Percentiles rank a stretch among this genome's conserved stretches.
These are phyloP conservation scores for Talaromyces marneffei DNA, from an alignment of 2,329 filamentous ascomycete genomes.

Conservation along the genomic window DNA sequence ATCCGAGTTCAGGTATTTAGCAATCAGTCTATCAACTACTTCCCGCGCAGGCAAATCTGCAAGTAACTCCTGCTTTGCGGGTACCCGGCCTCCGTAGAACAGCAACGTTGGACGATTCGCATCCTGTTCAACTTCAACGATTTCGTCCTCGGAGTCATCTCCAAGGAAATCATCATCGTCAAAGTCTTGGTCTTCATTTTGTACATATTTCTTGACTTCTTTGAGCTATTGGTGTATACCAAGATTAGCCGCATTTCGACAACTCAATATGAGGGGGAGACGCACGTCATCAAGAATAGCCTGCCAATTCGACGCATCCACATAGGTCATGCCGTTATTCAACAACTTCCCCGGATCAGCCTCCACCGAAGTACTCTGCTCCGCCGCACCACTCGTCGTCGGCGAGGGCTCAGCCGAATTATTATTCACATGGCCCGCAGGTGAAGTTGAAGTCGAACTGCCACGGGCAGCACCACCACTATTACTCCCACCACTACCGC, in stretches of 20 bases:
- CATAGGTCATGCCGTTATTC: conserved; percentile 29
- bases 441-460: not conserved
- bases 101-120: conserved; percentile 24
- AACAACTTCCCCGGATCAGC: conserved; percentile 28
- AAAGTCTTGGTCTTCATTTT: not conserved
- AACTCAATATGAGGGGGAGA: not conserved
- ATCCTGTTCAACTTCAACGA: conserved; percentile 18
- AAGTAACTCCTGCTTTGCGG: conserved; percentile 29
- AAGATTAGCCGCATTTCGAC: not conserved
- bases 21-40: conserved; percentile 30
- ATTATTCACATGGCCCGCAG: not conserved
- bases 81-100: conserved; percentile 22
- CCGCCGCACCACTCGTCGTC: not conserved
- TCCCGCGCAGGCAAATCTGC: conserved; percentile 26
- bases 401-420: not conserved
- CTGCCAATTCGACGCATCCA: conserved; percentile 33
- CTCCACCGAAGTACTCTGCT: conserved; percentile 1
- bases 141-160: conserved; percentile 22
- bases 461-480: not conserved
- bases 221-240: conserved; percentile 24
- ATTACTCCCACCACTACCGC: not conserved
- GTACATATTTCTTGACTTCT: conserved; percentile 29
- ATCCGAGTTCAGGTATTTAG: conserved; percentile 28
- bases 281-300: conserved; percentile 33
- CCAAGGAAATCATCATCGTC: not conserved